These are phyloP conservation scores for Kwoniella shivajii DNA, from an alignment of 1,284 basidiomycete species.

Conservation along the genomic window DNA sequence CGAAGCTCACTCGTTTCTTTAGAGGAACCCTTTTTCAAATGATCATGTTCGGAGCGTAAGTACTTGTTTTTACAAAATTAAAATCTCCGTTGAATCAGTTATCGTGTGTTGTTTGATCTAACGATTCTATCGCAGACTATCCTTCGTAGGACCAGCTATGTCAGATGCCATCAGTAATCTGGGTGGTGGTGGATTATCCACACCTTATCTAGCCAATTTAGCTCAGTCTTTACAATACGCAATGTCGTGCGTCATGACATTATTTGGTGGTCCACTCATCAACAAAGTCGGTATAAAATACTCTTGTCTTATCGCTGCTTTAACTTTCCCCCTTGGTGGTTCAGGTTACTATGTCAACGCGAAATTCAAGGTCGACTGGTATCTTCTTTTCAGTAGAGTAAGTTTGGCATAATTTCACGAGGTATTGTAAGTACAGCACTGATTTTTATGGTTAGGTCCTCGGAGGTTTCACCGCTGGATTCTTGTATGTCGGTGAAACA, in stretches of 20 bases:
- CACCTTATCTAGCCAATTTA: slow-evolving; percentile 32
- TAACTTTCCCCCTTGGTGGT: slow-evolving; percentile 23
- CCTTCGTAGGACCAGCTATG: slow-evolving; percentile 35
- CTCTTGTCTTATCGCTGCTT: slow-evolving; percentile 32
- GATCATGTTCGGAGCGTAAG: slow-evolving; percentile 35
- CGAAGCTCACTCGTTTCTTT: slow-evolving; percentile 20
- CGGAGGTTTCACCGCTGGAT: slow-evolving; percentile 22
- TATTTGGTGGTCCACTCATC: slow-evolving; percentile 38
- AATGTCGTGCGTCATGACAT: slow-evolving; percentile 23
- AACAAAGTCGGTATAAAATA: slow-evolving; percentile 42
- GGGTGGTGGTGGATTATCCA: slow-evolving; percentile 37
- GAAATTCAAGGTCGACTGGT: slow-evolving; percentile 23
- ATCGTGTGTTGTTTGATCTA: too few species aligned
- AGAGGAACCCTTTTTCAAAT: slow-evolving; percentile 33
- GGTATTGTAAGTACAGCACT: neutral
- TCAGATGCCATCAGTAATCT: slow-evolving; percentile 32
- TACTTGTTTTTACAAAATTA: slow-evolving; percentile 1
- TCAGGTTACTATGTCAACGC: slow-evolving; percentile 29
- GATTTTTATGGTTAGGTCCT: slow-evolving; percentile 8
- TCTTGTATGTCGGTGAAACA: slow-evolving; percentile 40
- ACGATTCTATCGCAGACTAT: neutral
- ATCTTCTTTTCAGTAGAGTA: slow-evolving; percentile 28
- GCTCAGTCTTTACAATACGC: slow-evolving; percentile 26
- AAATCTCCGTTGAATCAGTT: too few species aligned
- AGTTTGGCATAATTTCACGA: slow-evolving; percentile 9